Percentiles rank a stretch among this genome's conserved stretches.
These are phyloP conservation scores for Phaeolepiota aurea DNA, from an alignment of 768 basidiomycete genomes.

Conservation along the genomic window DNA sequence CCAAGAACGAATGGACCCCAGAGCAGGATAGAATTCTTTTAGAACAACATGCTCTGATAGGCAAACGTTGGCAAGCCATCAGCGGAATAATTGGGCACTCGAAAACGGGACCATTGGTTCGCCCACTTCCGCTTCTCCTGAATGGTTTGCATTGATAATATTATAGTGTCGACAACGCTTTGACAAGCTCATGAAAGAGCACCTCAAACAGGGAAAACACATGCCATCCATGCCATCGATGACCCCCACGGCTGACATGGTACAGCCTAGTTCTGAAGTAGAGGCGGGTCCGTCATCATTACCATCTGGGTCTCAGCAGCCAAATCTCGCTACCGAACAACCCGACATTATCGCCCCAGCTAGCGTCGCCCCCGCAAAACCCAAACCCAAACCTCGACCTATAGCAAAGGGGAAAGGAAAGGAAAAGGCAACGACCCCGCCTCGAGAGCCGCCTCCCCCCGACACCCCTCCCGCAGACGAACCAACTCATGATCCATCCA, in stretches of 20 bases:
- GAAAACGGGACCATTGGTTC: conserved; percentile 39
- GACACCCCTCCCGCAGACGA: too few species aligned
- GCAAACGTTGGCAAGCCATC: conserved; percentile 54
- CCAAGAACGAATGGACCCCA: conserved; percentile 42
- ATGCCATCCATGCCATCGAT: too few species aligned
- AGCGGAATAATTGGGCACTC: conserved; percentile 40
- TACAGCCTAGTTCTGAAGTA: too few species aligned
- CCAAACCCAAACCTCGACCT: conserved; percentile 13
- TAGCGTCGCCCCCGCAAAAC: too few species aligned
- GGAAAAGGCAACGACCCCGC: conserved; percentile 3
- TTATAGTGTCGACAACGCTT: conserved; percentile 44
- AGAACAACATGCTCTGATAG: conserved; percentile 34
- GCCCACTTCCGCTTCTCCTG: neutral
- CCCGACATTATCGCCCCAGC: too few species aligned
- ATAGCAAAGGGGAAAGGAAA: conserved; percentile 15
- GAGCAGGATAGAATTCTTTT: conserved; percentile 45
- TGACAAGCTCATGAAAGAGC: conserved; percentile 14
- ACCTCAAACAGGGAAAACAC: neutral
- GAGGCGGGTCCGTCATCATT: neutral
- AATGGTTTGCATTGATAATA: conserved; percentile 2
- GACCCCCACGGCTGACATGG: too few species aligned
- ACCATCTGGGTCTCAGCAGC: conserved; percentile 1
- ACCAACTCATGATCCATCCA: too few species aligned
- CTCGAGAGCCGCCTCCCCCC: too few species aligned
- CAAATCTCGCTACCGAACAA: conserved; percentile 1